Base-by-base conservation (phyloP, 2,329 filamentous ascomycete species). In the Boeremia lycopersici region DNA sequence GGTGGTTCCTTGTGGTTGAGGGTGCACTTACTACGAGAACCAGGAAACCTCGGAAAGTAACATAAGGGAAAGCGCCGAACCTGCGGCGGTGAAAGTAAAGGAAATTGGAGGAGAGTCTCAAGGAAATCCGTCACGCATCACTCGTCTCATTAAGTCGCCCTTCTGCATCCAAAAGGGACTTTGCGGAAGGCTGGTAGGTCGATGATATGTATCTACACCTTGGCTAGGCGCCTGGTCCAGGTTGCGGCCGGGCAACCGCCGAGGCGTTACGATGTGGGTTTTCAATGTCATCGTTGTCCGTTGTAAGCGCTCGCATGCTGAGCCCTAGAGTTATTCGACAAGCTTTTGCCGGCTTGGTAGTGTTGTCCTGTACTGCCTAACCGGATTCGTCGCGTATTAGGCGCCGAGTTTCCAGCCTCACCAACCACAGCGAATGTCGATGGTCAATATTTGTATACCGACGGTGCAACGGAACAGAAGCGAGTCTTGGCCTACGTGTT, bases 61-160 rank as follows among this genome's bases (percentile, higher is more conserved):
- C 72, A 75, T 75, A 59, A 55, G 65, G 63, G 62, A 60, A 71
- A 66, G 58, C 61, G 65, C 74, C 67, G 73, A 60, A 63, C 72
- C 74, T 67, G 74, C 71, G 68, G 65, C 67, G 61, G 55, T 64
- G 60, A 53, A 63, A 59, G 54, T 38, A 64, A 66, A 72, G 58
- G 65, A 71, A 72, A 72, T 69, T 67, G 58, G 71, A 73, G 67
- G 67, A 71, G 60, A 71, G 55, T 66, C 55, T 67, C 64, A 73
- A 69, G 61, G 63, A 72, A 71, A 73, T 58, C 68, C 64, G 69
- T 73, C 65, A 76, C 65, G 64, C 68, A 65, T 61, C 39, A 56
- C 44, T 63, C 55, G 72, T 74, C 67, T 72, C 72, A 74, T 68
- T 55, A 66, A 63, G 53, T 65, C 56, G 55, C 56, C 65, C 65